phyloP scores from a whole-genome alignment of 805 yeast species.

The Candida chauliodis region DNA sequence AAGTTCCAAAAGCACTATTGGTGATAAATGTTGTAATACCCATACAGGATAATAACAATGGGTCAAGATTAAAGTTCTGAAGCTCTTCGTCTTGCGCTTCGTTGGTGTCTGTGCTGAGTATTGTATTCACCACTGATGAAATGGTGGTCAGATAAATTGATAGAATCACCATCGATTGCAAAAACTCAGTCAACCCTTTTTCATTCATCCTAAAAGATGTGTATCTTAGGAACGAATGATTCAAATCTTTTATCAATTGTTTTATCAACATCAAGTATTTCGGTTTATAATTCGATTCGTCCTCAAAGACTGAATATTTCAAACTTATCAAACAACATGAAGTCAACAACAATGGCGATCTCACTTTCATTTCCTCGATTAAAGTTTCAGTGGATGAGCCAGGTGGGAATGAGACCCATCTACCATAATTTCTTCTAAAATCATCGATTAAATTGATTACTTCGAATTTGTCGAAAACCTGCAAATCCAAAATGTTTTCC shows the following conservation, averaged over 20 bases:
- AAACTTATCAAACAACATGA: slow-evolving; percentile 62
- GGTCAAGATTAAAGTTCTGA: slow-evolving; percentile 50
- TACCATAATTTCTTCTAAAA: slow-evolving; percentile 65
- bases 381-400: slow-evolving; percentile 45
- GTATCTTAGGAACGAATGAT: slow-evolving; percentile 35
- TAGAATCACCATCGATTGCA: slow-evolving; percentile 65
- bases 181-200: slow-evolving; percentile 47
- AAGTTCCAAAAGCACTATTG: slow-evolving; percentile 43
- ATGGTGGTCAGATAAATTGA: slow-evolving; percentile 64
- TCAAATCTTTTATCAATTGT: slow-evolving; percentile 49
- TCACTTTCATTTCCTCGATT: slow-evolving; percentile 43
- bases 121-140: slow-evolving; percentile 35
- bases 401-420: slow-evolving; percentile 75
- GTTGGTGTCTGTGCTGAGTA: slow-evolving; percentile 12
- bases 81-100: slow-evolving; percentile 12
- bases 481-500: slow-evolving; percentile 18
- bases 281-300: slow-evolving; percentile 21
- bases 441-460: slow-evolving; percentile 49
- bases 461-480: slow-evolving; percentile 46
- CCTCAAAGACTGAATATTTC: slow-evolving; percentile 40
- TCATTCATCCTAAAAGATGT: slow-evolving; percentile 19
- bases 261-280: slow-evolving; percentile 43
- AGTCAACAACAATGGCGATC: slow-evolving; percentile 63
- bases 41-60: slow-evolving; percentile 65
- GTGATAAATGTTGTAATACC: slow-evolving; percentile 64